A percentile compares a stretch with the other conserved stretches of the same genome.
These are phyloP conservation scores for Coniosporium apollinis DNA, from an alignment of 495 filamentous ascomycete genomes.

Conservation along the genomic window DNA sequence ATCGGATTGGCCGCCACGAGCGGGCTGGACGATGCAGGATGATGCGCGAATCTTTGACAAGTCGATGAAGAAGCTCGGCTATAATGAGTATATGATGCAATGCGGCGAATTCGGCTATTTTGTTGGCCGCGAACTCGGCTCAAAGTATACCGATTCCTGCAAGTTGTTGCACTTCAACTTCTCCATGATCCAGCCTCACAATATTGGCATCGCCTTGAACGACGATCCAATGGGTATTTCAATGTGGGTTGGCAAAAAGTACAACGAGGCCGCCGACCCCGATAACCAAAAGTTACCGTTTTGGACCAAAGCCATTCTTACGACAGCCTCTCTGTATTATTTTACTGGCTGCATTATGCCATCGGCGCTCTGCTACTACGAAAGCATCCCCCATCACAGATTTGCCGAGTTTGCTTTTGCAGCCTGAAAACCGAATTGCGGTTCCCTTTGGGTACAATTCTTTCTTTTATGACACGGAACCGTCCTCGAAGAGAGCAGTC, in stretches of 20 bases:
- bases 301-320: conserved; percentile 8
- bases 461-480: conserved; percentile 10
- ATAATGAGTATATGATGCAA: conserved; percentile 8
- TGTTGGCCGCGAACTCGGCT: conserved; percentile 3
- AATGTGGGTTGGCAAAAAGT: conserved; percentile 15
- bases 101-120: conserved; percentile 8
- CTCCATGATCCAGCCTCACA: no score
- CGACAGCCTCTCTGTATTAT: conserved; percentile 12
- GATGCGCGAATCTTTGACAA: conserved; percentile 7
- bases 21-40: conserved; percentile 11
- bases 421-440: conserved; percentile 10
- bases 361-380: conserved; percentile 10
- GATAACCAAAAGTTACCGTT: conserved; percentile 4
- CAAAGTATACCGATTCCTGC: no score
- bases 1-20: conserved; percentile 2
- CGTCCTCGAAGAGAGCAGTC: conserved; percentile 5
- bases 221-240: conserved; percentile 9
- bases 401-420: conserved; percentile 9
- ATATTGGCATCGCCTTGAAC: conserved; percentile 6
- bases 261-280: conserved; percentile 11
- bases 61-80: conserved; percentile 10
- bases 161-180: no score
- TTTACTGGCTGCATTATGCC: conserved; percentile 12
- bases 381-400: conserved; percentile 10
- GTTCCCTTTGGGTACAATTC: conserved; percentile 10